A percentile compares a stretch with the other conserved stretches of the same genome.
Conservation (phyloP, 2,329 filamentous ascomycete genomes). For the Paraphoma sp. region DNA sequence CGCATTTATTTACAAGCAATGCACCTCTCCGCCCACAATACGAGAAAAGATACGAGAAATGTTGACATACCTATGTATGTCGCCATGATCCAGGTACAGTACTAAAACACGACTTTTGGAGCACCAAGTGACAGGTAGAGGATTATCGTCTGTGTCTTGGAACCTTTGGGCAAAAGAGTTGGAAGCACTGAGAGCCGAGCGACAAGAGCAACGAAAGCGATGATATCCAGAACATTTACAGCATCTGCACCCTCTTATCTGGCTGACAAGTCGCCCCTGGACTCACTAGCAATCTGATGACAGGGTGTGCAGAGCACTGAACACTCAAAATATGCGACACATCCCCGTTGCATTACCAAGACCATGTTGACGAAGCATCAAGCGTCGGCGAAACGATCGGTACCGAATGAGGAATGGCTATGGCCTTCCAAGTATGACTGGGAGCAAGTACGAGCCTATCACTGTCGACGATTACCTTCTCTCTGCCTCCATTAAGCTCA, state of each 20-base stretch:
- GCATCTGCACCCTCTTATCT: conserved; percentile 10
- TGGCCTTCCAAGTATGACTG: background rate
- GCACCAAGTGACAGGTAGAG: too few species aligned
- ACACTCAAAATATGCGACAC: conserved; percentile 14
- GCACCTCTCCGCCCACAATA: background rate
- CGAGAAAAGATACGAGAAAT: background rate
- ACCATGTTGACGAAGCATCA: background rate
- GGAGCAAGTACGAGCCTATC: background rate
- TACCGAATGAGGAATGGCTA: too few species aligned
- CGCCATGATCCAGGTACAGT: background rate
- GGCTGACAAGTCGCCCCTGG: conserved; percentile 10
- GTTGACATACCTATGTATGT: conserved; percentile 3
- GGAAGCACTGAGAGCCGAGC: background rate
- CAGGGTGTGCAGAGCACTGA: conserved; percentile 4
- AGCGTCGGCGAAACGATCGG: background rate
- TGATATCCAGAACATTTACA: background rate
- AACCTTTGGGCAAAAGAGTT: background rate
- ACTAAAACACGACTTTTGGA: background rate
- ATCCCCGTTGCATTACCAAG: conserved; percentile 8
- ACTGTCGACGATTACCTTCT: background rate
- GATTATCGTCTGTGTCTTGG: too few species aligned
- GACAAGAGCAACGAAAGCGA: background rate
- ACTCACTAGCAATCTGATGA: conserved; percentile 3
- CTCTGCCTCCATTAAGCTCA: background rate
- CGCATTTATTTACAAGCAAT: background rate